Evolutionary conservation across 225 moss, liverwort and hornwort genomes (phyloP).

Genomic region (Pseudoscleropodium purum): DNA sequence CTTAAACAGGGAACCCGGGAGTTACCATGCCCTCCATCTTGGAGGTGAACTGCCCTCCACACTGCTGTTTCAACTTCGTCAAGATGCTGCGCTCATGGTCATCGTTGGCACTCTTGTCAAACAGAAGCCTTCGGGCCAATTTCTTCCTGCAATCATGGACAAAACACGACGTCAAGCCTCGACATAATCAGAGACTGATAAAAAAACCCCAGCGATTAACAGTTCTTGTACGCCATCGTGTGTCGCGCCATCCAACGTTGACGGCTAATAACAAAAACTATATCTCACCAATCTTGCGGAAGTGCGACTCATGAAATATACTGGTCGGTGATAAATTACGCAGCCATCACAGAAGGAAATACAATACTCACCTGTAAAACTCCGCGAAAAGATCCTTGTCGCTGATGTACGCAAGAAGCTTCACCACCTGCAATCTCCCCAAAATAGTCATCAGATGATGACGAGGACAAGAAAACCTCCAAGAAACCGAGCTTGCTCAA

Average conservation of each 20-base stretch:
- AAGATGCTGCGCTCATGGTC: slow-evolving; percentile 97
- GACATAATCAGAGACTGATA: no score
- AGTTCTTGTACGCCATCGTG: neutral
- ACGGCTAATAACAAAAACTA: neutral
- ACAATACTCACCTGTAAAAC: slow-evolving; percentile 68
- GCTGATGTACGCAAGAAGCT: slow-evolving; percentile 97
- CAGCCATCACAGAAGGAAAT: neutral
- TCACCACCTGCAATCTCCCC: slow-evolving; percentile 64
- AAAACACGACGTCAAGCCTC: neutral
- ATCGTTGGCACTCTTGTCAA: slow-evolving; percentile 98
- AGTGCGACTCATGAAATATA: neutral
- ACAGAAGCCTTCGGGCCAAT: slow-evolving; percentile 81
- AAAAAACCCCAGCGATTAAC: neutral
- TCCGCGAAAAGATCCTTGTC: slow-evolving; percentile 98
- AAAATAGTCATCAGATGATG: neutral
- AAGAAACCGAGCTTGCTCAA: neutral
- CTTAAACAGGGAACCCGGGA: neutral
- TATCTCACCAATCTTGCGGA: no score
- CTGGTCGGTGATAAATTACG: no score
- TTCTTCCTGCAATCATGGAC: slow-evolving; percentile 51
- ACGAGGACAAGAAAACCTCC: neutral
- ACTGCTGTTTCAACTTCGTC: slow-evolving; percentile 97
- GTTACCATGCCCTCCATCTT: slow-evolving; percentile 99
- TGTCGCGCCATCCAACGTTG: neutral
- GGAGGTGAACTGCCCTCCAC: slow-evolving; percentile 96